Percentiles rank a stretch among this genome's conserved stretches.
These are phyloP conservation scores for Neostapfia colusana DNA, from an alignment of 176 grass and related monocot species.

Conservation along the genomic window DNA sequence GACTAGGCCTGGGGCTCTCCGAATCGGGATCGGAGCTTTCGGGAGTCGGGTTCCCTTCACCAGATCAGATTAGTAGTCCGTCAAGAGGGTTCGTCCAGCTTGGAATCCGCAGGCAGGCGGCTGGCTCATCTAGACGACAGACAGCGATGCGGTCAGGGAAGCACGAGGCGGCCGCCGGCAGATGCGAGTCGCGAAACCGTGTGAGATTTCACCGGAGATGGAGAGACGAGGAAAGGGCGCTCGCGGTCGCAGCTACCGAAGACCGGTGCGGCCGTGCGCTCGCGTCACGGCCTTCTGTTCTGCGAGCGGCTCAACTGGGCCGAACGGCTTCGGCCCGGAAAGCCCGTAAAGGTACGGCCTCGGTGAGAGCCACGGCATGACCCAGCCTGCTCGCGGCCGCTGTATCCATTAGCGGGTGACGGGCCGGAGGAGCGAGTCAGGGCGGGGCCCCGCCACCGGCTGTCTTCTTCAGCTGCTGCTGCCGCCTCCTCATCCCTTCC, in stretches of 20 bases:
- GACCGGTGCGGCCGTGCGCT: neutral
- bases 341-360: neutral
- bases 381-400: neutral
- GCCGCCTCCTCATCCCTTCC: neutral
- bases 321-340: neutral
- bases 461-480: neutral
- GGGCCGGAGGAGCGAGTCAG: neutral
- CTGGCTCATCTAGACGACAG: conserved; percentile 7
- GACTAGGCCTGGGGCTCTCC: neutral
- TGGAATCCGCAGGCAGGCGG: conserved; percentile 28
- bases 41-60: neutral
- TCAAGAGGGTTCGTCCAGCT: conserved; percentile 22
- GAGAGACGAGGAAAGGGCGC: neutral
- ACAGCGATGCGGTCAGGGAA: neutral
- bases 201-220: neutral
- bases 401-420: neutral
- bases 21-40: conserved; percentile 27
- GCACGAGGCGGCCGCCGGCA: neutral
- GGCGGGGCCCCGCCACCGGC: neutral
- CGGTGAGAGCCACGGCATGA: neutral
- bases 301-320: neutral
- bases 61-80: conserved; percentile 7
- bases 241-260: too few relatives aligned
- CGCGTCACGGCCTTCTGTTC: neutral
- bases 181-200: neutral